A percentile compares a stretch with the other conserved stretches of the same genome.
Evolutionary conservation across 176 grass and related monocot species (phyloP).

Genomic region (Luzula sylvatica): DNA sequence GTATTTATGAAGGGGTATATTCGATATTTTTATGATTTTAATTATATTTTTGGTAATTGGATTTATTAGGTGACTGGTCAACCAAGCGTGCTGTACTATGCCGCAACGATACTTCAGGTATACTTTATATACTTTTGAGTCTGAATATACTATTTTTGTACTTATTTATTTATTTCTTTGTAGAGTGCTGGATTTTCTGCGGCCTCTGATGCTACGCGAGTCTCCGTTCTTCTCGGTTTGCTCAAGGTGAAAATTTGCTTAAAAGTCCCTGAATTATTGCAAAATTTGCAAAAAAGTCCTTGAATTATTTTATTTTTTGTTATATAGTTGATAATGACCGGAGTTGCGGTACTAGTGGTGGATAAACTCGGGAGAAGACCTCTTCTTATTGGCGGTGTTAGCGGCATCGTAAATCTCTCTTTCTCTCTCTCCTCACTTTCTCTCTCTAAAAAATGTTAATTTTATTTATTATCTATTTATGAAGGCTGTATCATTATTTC

Average conservation of each 20-base stretch:
- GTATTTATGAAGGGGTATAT: neutral
- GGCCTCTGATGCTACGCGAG: constrained; percentile 85
- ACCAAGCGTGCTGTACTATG: constrained; percentile 98
- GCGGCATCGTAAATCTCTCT: constrained; percentile 68
- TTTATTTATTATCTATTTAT: constrained; percentile 20
- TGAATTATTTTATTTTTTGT: constrained; percentile 13
- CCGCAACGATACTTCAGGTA: constrained; percentile 92
- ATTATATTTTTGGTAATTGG: neutral
- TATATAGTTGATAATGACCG: constrained; percentile 81
- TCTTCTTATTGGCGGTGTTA: constrained; percentile 88
- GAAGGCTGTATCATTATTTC: constrained; percentile 73
- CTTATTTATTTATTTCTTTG: neutral
- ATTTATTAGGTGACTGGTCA: constrained; percentile 69
- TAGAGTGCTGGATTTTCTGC: constrained; percentile 97
- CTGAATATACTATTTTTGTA: neutral
- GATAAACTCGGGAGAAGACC: constrained; percentile 87
- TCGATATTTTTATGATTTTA: neutral
- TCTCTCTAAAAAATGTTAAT: neutral
- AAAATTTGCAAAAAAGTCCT: constrained; percentile 3
- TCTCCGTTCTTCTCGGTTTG: constrained; percentile 90
- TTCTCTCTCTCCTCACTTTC: neutral
- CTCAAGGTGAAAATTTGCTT: constrained; percentile 51
- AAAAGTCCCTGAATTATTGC: neutral
- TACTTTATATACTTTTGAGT: constrained; percentile 7
- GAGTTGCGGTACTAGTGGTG: constrained; percentile 68